Conservation (phyloP, 306 rosid genomes). For the Chamaecrista fasciculata region DNA sequence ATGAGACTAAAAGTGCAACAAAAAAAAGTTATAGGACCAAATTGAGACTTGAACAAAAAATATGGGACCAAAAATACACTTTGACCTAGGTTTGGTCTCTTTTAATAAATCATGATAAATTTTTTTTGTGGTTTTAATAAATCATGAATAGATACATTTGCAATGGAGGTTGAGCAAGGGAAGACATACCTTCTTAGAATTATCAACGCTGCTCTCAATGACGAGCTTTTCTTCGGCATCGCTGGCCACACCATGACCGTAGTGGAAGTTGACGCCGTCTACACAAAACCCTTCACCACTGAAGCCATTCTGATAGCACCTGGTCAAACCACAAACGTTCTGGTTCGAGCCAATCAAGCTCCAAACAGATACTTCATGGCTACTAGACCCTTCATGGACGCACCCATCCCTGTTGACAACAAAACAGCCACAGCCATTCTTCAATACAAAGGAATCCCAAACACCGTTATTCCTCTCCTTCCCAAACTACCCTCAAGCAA, state of each 20-base stretch:
- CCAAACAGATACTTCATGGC: conserved; percentile 70
- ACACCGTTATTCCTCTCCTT: conserved; percentile 63
- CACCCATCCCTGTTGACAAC: conserved; percentile 61
- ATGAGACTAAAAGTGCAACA: no score
- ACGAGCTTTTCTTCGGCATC: conserved; percentile 73
- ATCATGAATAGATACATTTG: conserved; percentile 54
- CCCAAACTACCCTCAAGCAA: conserved; percentile 61
- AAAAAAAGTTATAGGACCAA: no score
- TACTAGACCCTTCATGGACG: conserved; percentile 70
- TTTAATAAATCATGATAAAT: no score
- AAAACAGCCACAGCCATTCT: conserved; percentile 78
- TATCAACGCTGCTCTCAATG: conserved; percentile 62
- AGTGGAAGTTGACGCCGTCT: conserved; percentile 89
- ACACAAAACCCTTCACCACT: conserved; percentile 79
- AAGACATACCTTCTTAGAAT: conserved; percentile 75
- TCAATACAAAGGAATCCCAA: conserved; percentile 69
- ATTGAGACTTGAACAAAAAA: no score
- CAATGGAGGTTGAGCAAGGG: conserved; percentile 71
- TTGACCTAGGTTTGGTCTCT: no score
- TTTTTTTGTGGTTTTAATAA: no score
- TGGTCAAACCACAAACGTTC: conserved; percentile 86
- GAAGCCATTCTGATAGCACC: conserved; percentile 68
- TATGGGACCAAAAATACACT: no score
- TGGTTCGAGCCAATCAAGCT: conserved; percentile 60
- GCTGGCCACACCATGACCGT: conserved; percentile 78